Evolutionary conservation across 2,329 filamentous ascomycete genomes (phyloP), one percentile per base, ranked within the genome.

Genomic region (Pestalotiopsis sp.): DNA sequence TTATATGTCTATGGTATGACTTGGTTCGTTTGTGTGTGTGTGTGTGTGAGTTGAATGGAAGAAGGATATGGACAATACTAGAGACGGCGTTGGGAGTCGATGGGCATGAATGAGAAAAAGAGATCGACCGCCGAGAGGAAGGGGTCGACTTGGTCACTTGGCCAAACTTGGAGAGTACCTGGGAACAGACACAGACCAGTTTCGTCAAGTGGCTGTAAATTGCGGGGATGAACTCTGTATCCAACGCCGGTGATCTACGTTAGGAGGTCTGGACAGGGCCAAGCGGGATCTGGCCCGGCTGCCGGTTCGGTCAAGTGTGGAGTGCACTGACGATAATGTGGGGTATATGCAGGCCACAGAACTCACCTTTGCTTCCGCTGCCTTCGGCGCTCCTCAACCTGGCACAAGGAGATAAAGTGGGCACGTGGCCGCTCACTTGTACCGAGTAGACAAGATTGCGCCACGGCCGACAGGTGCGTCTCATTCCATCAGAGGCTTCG

Each of bases 261-360:
- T 36, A 31, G 27, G 25, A 38, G 27, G 23, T 27, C 27, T 59
- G 36, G 31, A 39, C 27, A 39, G 38, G 31, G 31, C 31, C 31
- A 36, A 36, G 31, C 31, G 31, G 31, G 31, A 36, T 36, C 31
- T 36, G 7, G 56, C 56, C 56, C 59, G 31, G 25, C 27, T 62
- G 31, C 59, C 59, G 59, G 59, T 39, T 31, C 59, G 59, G 59
- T 13, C 57, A 36, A 62, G 59, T 62, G 59, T 62, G 59, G 59
- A 62, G 59, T 62, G 59, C 59, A 36, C 20, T 52, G 56, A n/a
- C 20, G 56, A 59, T 59, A 59, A 59, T 59, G 59, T 62, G 59
- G 59, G 59, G 59, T 62, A 62, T 38, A 11, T 36, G n/a, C 27
- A 36, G n/a, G 59, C 20, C 27, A 39, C 17, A 52, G 11, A 20